Evolutionary conservation across 257 asterid genomes (phyloP).

Genomic region (Thymus mandschuricus): DNA sequence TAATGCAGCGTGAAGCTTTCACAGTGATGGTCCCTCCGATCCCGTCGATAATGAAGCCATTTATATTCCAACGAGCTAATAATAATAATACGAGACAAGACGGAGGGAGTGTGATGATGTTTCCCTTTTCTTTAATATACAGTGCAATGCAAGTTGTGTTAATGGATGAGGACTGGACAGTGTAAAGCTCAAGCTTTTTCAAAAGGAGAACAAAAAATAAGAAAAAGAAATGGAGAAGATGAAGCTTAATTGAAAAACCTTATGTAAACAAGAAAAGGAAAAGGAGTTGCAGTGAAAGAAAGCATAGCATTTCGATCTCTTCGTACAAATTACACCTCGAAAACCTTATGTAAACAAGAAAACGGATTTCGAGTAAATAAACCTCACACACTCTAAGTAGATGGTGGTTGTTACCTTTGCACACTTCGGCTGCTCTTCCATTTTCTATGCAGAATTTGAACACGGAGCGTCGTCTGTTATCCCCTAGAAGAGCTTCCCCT

Average conservation of each 20-base stretch:
- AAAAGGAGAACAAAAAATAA: too few relatives aligned
- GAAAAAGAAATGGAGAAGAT: neutral
- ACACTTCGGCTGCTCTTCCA: neutral
- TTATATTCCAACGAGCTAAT: too few relatives aligned
- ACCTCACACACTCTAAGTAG: slow-evolving; percentile 30
- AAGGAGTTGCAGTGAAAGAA: neutral
- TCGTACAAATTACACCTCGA: neutral
- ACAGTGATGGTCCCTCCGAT: neutral
- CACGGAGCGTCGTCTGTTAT: slow-evolving; percentile 11
- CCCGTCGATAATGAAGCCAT: too few relatives aligned
- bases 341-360: neutral
- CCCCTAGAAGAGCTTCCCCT: slow-evolving; percentile 58
- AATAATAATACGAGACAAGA: too few relatives aligned
- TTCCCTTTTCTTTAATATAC: too few relatives aligned
- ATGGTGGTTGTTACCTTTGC: slow-evolving; percentile 4
- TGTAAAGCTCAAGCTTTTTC: too few relatives aligned
- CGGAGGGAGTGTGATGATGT: too few relatives aligned
- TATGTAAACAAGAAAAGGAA: too few relatives aligned
- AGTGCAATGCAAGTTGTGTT: neutral
- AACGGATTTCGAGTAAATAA: slow-evolving; percentile 12
- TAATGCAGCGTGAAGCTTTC: neutral
- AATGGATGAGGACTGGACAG: too few relatives aligned
- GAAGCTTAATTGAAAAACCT: neutral
- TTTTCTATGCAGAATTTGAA: slow-evolving; percentile 17
- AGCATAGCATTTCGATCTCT: neutral